A percentile compares a stretch with the other conserved stretches of the same genome.
phyloP scores from a whole-genome alignment of 2,329 filamentous ascomycete species.

The Ophiostoma tasmaniense region DNA sequence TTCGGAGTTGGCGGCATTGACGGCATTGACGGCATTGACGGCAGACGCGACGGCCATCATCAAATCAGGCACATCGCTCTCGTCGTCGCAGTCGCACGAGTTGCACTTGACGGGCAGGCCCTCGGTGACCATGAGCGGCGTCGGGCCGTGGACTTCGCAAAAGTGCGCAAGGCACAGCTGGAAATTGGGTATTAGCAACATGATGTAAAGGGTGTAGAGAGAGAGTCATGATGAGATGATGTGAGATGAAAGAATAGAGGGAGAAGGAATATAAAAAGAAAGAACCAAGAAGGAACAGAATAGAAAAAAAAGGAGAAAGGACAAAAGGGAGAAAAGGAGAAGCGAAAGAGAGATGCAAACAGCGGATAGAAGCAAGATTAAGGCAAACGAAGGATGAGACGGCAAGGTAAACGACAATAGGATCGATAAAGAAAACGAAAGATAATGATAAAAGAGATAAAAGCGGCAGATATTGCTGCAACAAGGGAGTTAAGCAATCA shows the following conservation, averaged over 20 bases:
- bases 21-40: constrained; percentile 28
- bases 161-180: constrained; percentile 64
- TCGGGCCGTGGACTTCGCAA: constrained; percentile 62
- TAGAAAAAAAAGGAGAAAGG: background rate
- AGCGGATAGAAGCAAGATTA: background rate
- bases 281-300: background rate
- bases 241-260: background rate
- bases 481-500: background rate
- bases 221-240: constrained; percentile 10
- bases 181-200: constrained; percentile 35
- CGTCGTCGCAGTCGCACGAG: constrained; percentile 53
- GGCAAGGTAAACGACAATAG: background rate
- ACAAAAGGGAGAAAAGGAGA: background rate
- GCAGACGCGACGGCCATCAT: constrained; percentile 25
- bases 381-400: background rate
- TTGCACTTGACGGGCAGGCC: constrained; percentile 53
- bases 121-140: constrained; percentile 62
- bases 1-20: background rate
- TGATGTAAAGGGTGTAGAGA: constrained; percentile 13
- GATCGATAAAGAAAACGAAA: background rate
- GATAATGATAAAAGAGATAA: background rate
- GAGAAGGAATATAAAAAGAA: background rate
- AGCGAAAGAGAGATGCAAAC: background rate
- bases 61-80: constrained; percentile 26
- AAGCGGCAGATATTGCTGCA: background rate